Conservation (phyloP, 108 stramenopile species). For the Stephanodiscus triporus region DNA sequence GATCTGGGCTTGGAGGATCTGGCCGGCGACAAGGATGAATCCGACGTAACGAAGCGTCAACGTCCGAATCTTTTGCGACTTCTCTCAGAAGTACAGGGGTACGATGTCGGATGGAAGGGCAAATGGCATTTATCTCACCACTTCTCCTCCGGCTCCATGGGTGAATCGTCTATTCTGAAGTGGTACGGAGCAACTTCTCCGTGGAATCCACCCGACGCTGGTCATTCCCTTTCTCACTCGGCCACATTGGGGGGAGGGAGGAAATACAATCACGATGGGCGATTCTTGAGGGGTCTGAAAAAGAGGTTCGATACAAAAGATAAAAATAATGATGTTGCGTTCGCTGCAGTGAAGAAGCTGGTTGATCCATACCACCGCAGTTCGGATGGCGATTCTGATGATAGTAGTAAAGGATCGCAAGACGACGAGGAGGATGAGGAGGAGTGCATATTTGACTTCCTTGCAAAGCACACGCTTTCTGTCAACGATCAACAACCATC, state of each 20-base stretch:
- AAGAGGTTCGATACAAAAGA: conserved; percentile 31
- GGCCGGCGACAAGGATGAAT: background rate
- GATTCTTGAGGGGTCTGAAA: conserved; percentile 48
- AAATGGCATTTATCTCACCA: conserved; percentile 60
- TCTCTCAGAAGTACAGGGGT: conserved; percentile 31
- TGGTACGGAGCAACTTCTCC: conserved; percentile 36
- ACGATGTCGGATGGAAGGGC: conserved; percentile 61
- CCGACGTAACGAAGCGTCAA: background rate
- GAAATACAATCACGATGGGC: conserved; percentile 58
- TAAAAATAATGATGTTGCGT: background rate
- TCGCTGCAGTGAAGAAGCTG: background rate
- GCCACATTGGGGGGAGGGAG: conserved; percentile 59
- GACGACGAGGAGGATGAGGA: conserved; percentile 14
- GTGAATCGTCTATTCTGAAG: conserved; percentile 19
- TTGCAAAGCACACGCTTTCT: conserved; percentile 25
- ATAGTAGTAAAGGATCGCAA: conserved; percentile 3
- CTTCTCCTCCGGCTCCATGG: background rate
- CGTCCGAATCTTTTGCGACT: conserved; percentile 35
- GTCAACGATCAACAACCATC: conserved; percentile 2
- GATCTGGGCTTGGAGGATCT: conserved; percentile 9
- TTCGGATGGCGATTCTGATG: conserved; percentile 8
- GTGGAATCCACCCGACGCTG: conserved; percentile 72
- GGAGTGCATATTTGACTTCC: conserved; percentile 31
- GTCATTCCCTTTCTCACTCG: conserved; percentile 51
- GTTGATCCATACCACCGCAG: conserved; percentile 20